Percentiles rank a stretch among this genome's conserved stretches.
phyloP scores from a whole-genome alignment of 1,284 basidiomycete genomes.

The Abortiporus biennis region DNA sequence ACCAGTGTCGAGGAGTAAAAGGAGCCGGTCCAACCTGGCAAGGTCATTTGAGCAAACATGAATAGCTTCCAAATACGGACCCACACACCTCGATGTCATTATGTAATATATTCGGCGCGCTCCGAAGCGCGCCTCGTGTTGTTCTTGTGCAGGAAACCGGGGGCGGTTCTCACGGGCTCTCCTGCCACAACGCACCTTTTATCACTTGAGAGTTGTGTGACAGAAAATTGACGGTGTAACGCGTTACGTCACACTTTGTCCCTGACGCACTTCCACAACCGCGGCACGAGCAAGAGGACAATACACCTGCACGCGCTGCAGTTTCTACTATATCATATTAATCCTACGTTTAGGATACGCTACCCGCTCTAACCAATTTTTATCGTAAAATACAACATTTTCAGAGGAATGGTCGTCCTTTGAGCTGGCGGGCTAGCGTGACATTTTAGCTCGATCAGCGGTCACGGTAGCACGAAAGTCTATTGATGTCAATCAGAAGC shows the following conservation, averaged over 20 bases:
- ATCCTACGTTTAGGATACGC: too few species aligned
- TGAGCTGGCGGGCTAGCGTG: too few species aligned
- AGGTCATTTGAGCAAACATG: constrained; percentile 13
- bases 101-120: constrained; percentile 37
- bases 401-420: too few species aligned
- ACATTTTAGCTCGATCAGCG: too few species aligned
- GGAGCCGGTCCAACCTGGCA: constrained; percentile 83
- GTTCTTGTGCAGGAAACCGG: constrained; percentile 27
- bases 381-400: too few species aligned
- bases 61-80: constrained; percentile 15
- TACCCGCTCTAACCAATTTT: too few species aligned
- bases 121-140: constrained; percentile 29
- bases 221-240: constrained; percentile 30
- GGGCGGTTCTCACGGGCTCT: constrained; percentile 33
- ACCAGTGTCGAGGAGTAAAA: constrained; percentile 86
- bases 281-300: too few species aligned
- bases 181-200: constrained; percentile 30
- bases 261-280: constrained; percentile 3
- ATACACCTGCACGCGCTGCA: too few species aligned
- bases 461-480: too few species aligned
- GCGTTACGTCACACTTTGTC: constrained; percentile 21
- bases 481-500: too few species aligned
- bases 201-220: constrained; percentile 30
- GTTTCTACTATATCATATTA: too few species aligned
- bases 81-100: constrained; percentile 65